phyloP scores from a whole-genome alignment of 2,329 filamentous ascomycete species.

The Chaetomiaceae sp. region DNA sequence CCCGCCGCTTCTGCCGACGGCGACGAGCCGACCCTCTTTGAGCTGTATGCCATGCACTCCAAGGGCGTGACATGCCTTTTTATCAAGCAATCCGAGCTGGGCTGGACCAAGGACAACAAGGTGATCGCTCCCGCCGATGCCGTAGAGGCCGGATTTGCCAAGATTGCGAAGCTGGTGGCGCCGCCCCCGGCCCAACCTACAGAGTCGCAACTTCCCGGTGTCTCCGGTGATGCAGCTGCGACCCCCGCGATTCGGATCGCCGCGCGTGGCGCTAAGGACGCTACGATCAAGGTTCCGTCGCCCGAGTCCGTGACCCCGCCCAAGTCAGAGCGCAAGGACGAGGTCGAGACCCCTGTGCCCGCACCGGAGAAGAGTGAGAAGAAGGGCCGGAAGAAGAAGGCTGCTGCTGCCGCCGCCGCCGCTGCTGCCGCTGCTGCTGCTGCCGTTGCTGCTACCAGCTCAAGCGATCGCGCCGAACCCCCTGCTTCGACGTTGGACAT shows the following conservation, averaged over 20 bases:
- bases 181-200: constrained; percentile 40
- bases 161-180: constrained; percentile 62
- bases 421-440: constrained; percentile 29
- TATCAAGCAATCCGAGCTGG: constrained; percentile 82
- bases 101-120: constrained; percentile 88
- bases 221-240: constrained; percentile 31
- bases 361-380: constrained; percentile 54
- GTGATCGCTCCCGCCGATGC: constrained; percentile 74
- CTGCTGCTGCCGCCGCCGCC: constrained; percentile 36
- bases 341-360: constrained; percentile 36
- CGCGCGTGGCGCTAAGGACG: constrained; percentile 33
- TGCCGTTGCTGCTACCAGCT: constrained; percentile 34
- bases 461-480: constrained; percentile 27
- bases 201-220: constrained; percentile 37
- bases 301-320: constrained; percentile 31
- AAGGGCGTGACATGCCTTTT: constrained; percentile 88
- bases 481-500: constrained; percentile 30
- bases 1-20: constrained; percentile 57
- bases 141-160: constrained; percentile 64
- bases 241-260: constrained; percentile 31
- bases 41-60: constrained; percentile 96
- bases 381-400: constrained; percentile 63
- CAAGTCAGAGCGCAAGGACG: constrained; percentile 43
- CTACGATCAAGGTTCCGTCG: constrained; percentile 27
- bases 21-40: constrained; percentile 74